A percentile compares a stretch with the other conserved stretches of the same genome.
Evolutionary conservation across 108 stramenopile genomes (phyloP).

Genomic region (Pseudonitzschia pungens): DNA sequence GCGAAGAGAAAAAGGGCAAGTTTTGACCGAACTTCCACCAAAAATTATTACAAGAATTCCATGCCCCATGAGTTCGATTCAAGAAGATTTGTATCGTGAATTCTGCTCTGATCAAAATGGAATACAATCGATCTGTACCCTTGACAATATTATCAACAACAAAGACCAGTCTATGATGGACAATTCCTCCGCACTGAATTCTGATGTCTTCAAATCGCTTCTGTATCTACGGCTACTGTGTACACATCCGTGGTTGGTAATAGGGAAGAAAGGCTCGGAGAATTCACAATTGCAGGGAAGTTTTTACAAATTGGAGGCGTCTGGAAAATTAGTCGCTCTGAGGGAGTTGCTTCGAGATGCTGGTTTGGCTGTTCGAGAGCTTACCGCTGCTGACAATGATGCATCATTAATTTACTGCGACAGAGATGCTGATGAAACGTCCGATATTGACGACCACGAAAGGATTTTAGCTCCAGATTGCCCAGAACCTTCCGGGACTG

Average conservation of each 20-base stretch:
- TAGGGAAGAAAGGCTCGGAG: neutral
- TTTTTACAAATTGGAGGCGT: constrained; percentile 43
- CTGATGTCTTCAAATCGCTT: constrained; percentile 63
- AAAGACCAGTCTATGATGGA: constrained; percentile 20
- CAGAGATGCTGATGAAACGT: constrained; percentile 17
- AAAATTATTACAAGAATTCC: constrained; percentile 88
- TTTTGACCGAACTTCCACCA: constrained; percentile 93
- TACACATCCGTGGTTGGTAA: constrained; percentile 81
- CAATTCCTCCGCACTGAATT: constrained; percentile 30
- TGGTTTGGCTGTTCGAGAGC: constrained; percentile 59
- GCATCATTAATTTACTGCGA: constrained; percentile 57
- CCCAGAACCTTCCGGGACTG: neutral
- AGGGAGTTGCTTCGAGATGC: constrained; percentile 72
- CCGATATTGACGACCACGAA: constrained; percentile 19
- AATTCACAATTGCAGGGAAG: constrained; percentile 13
- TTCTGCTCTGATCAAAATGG: constrained; percentile 42
- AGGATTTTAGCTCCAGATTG: neutral
- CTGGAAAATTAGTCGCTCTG: constrained; percentile 85
- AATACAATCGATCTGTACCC: constrained; percentile 43
- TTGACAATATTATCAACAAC: constrained; percentile 19
- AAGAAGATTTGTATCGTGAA: constrained; percentile 57
- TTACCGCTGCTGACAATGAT: constrained; percentile 83
- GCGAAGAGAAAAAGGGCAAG: constrained; percentile 90
- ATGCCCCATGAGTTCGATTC: constrained; percentile 71
- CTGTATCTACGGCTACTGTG: constrained; percentile 82